phyloP scores from a whole-genome alignment of 352 stramenopile genomes.

The Plasmopara muralis region DNA sequence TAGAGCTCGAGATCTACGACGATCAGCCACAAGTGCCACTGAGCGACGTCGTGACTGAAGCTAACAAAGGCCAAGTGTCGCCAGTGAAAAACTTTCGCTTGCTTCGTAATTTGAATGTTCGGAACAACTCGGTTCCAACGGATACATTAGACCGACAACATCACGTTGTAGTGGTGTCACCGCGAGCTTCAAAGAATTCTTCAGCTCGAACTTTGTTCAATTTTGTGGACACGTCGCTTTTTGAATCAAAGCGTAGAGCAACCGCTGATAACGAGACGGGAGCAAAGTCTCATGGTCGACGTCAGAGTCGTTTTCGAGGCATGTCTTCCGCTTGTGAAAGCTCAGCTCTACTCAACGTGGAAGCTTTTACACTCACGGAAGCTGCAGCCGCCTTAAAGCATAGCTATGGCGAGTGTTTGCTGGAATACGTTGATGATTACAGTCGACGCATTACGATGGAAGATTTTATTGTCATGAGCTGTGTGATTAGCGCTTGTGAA shows the following conservation, averaged over 20 bases:
- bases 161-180: slow-evolving; percentile 9
- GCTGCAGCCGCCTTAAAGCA: slow-evolving; percentile 38
- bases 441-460: slow-evolving; percentile 42
- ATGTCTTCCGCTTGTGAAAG: slow-evolving; percentile 27
- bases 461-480: slow-evolving; percentile 69
- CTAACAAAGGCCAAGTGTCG: slow-evolving; percentile 8
- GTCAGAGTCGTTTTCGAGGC: slow-evolving; percentile 19
- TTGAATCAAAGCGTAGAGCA: slow-evolving; percentile 15
- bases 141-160: slow-evolving; percentile 10
- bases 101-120: slow-evolving; percentile 13
- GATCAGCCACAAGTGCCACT: slow-evolving; percentile 25
- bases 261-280: slow-evolving; percentile 7
- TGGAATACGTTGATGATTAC: slow-evolving; percentile 27
- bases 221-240: slow-evolving; percentile 26
- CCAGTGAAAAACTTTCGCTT: slow-evolving; percentile 12
- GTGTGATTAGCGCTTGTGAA: slow-evolving; percentile 51
- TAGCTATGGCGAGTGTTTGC: slow-evolving; percentile 46
- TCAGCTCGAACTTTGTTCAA: slow-evolving; percentile 14
- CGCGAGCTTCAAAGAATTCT: slow-evolving; percentile 6
- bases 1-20: slow-evolving; percentile 74
- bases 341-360: slow-evolving; percentile 44
- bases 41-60: slow-evolving; percentile 7
- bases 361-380: slow-evolving; percentile 54
- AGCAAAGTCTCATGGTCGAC: slow-evolving; percentile 2
- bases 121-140: slow-evolving; percentile 11